A percentile compares a stretch with the other conserved stretches of the same genome.
These are phyloP conservation scores for Symmetrospora coprosmae DNA, from an alignment of 768 basidiomycete genomes.

Conservation along the genomic window DNA sequence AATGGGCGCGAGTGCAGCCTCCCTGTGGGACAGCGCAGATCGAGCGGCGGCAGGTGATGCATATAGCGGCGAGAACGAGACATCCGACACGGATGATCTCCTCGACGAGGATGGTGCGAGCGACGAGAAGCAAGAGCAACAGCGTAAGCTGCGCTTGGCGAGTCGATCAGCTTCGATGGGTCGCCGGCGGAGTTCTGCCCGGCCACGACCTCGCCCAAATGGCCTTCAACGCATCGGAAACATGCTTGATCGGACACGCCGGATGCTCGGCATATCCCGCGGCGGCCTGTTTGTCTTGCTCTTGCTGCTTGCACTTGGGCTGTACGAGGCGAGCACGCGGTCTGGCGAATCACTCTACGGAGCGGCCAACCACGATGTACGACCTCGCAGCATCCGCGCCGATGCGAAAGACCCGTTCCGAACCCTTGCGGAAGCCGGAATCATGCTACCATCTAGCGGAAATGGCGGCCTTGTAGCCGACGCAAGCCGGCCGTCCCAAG, in stretches of 20 bases:
- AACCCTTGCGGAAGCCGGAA: slow-evolving; percentile 8
- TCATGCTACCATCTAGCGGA: background rate
- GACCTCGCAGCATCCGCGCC: too few relatives aligned
- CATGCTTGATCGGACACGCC: background rate
- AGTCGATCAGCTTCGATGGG: too few relatives aligned
- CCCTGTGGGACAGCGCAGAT: background rate
- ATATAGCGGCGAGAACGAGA: background rate
- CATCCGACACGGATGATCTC: background rate
- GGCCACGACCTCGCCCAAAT: background rate
- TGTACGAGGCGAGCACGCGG: background rate
- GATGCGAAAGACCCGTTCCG: background rate
- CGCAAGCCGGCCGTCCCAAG: too few relatives aligned
- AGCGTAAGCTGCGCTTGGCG: too few relatives aligned
- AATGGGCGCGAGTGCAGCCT: background rate
- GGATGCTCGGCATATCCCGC: background rate
- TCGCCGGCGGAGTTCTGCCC: too few relatives aligned
- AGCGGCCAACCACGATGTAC: too few relatives aligned
- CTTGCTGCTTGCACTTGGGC: background rate
- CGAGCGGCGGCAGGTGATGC: background rate
- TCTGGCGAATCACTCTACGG: background rate
- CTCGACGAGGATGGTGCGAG: background rate
- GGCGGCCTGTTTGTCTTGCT: background rate
- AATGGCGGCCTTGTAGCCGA: too few relatives aligned
- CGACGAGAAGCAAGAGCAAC: too few relatives aligned
- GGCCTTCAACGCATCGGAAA: background rate